Evolutionary conservation across 73 alveolate species (phyloP).

Genomic region (Tetrahymena elliotti): DNA sequence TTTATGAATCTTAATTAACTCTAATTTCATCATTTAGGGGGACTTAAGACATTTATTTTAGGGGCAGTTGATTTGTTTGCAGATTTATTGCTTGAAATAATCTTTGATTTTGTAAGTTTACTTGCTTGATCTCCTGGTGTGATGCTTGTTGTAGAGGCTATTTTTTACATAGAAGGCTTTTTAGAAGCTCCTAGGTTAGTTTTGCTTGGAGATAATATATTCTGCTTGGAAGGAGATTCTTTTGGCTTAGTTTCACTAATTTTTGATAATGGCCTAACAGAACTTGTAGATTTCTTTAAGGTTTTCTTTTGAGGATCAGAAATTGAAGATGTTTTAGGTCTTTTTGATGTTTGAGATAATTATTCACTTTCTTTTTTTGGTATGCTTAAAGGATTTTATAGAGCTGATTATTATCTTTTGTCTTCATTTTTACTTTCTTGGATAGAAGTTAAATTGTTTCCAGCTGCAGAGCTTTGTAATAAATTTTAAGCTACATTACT

Average conservation of each 20-base stretch:
- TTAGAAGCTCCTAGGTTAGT: background rate
- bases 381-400: background rate
- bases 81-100: background rate
- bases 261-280: background rate
- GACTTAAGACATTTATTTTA: background rate
- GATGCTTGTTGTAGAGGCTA: background rate
- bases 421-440: background rate
- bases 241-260: background rate
- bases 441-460: background rate
- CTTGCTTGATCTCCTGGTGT: background rate
- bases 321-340: background rate
- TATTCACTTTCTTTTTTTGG: background rate
- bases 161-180: background rate
- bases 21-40: background rate
- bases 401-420: background rate
- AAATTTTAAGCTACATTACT: background rate
- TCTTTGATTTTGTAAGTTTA: background rate
- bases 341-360: background rate
- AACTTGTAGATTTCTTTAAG: background rate
- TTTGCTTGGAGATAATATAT: background rate
- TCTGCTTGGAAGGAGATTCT: background rate
- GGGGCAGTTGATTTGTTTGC: background rate
- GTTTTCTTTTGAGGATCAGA: background rate
- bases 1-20: background rate
- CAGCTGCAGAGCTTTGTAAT: background rate